These are phyloP conservation scores for Candida hispaniensis DNA, from an alignment of 805 yeast species.

Conservation along the genomic window DNA sequence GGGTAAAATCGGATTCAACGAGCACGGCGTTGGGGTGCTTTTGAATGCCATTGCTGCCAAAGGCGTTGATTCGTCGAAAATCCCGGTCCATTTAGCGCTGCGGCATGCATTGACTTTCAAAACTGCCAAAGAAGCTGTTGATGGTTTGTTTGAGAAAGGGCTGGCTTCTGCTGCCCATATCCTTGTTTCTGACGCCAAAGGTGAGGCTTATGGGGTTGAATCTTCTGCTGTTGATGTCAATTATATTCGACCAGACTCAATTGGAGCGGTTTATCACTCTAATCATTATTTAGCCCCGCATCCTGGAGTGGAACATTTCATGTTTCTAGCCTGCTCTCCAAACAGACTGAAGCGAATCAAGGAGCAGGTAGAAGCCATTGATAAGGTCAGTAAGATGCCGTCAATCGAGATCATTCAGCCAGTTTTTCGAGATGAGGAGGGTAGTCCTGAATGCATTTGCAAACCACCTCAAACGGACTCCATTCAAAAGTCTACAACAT, in stretches of 20 bases:
- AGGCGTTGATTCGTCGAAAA: conserved; percentile 25
- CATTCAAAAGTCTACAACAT: conserved; percentile 18
- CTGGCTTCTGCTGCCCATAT: conserved; percentile 20
- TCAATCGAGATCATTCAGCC: conserved; percentile 15
- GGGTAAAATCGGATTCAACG: conserved; percentile 31
- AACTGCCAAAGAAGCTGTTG: conserved; percentile 23
- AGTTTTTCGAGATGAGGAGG: conserved; percentile 21
- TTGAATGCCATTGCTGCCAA: conserved; percentile 30
- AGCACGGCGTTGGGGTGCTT: conserved; percentile 28
- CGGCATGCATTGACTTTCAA: conserved; percentile 29
- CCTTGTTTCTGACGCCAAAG: conserved; percentile 18
- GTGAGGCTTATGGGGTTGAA: conserved; percentile 18
- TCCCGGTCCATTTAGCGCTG: conserved; percentile 33
- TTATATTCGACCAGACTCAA: conserved; percentile 11
- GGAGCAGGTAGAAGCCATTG: conserved; percentile 16
- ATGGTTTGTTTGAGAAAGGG: conserved; percentile 14
- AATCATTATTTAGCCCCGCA: conserved; percentile 20
- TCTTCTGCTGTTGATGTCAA: conserved; percentile 17
- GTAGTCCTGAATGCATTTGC: conserved; percentile 25
- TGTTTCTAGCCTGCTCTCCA: conserved; percentile 14
- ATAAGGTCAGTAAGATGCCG: conserved; percentile 7
- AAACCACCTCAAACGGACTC: conserved; percentile 18
- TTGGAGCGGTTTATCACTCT: conserved; percentile 18
- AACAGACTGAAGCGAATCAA: conserved; percentile 17
- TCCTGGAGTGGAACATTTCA: conserved; percentile 16